A percentile compares a stretch with the other conserved stretches of the same genome.
These are phyloP conservation scores for Collybia mongolica DNA, from an alignment of 768 basidiomycete species.

Conservation along the genomic window DNA sequence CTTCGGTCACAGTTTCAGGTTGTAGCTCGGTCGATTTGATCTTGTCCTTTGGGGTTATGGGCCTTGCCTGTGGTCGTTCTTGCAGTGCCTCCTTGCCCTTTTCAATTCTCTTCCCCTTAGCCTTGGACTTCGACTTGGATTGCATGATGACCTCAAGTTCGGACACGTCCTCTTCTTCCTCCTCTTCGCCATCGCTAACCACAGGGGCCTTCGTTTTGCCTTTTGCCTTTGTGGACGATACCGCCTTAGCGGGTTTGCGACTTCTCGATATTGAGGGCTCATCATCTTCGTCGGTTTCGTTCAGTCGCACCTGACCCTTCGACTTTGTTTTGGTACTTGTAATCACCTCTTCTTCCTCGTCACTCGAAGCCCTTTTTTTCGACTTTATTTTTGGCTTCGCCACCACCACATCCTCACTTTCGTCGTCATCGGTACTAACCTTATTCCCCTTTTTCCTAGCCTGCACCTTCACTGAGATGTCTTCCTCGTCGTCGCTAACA, in stretches of 20 bases:
- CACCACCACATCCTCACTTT: slow-evolving; percentile 10
- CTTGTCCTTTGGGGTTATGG: slow-evolving; percentile 3
- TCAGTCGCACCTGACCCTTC: not conserved
- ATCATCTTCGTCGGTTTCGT: slow-evolving; percentile 4
- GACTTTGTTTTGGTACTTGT: slow-evolving; percentile 1
- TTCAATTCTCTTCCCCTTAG: slow-evolving; percentile 8
- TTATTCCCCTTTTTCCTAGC: not conserved
- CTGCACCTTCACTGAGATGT: no score
- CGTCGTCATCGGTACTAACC: not conserved
- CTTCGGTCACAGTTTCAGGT: slow-evolving; percentile 5
- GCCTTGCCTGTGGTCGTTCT: slow-evolving; percentile 10
- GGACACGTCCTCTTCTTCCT: slow-evolving; percentile 12
- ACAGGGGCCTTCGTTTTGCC: not conserved
- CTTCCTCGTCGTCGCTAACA: no score
- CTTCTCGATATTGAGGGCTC: not conserved
- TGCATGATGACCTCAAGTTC: slow-evolving; percentile 5
- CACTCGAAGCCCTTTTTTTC: slow-evolving; percentile 11
- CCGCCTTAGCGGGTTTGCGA: not conserved
- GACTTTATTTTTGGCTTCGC: slow-evolving; percentile 10
- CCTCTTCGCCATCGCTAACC: slow-evolving; percentile 13
- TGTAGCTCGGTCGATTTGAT: not conserved
- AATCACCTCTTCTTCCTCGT: slow-evolving; percentile 11
- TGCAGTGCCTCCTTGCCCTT: slow-evolving; percentile 11
- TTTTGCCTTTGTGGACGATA: slow-evolving; percentile 11
- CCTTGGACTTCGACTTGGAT: slow-evolving; percentile 12